Conservation (phyloP, 2,329 filamentous ascomycete species). For the Monilinia aucupariae region DNA sequence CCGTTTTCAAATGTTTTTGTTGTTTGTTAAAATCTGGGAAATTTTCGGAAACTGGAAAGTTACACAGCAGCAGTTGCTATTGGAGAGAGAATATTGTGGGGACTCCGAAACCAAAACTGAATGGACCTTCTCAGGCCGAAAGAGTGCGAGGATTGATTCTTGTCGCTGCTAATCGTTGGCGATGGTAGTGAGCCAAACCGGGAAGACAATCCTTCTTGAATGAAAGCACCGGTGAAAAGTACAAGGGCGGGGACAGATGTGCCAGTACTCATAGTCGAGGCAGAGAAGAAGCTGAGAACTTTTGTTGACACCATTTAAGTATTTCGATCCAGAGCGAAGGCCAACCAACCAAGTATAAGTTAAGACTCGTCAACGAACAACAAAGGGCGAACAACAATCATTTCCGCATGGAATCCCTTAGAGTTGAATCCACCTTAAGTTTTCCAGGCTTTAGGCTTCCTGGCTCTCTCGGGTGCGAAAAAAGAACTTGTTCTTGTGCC, state of each 20-base stretch:
- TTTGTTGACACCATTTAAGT: not conserved
- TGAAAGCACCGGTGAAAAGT: not conserved
- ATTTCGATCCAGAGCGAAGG: not conserved
- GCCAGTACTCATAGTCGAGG: not conserved
- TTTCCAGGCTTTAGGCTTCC: not conserved
- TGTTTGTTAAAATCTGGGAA: not conserved
- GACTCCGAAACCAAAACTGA: not conserved
- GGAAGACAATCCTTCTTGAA: not conserved
- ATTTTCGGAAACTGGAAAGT: not conserved
- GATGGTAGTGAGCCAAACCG: not conserved
- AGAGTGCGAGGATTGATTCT: not conserved
- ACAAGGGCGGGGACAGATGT: not conserved
- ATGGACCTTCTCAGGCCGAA: not conserved
- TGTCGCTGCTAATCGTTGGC: not conserved
- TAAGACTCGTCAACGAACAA: not conserved
- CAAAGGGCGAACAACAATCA: not conserved
- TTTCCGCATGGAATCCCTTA: not conserved
- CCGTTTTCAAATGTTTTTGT: not conserved
- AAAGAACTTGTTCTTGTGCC: not conserved
- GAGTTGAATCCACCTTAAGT: constrained; percentile 2
- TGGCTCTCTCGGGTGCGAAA: not conserved
- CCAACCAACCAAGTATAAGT: not conserved
- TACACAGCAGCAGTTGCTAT: not conserved
- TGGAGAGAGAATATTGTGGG: not conserved
- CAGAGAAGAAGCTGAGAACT: not conserved